Conservation (phyloP, 1,139 yeast species). For the Lodderomyces theae region DNA sequence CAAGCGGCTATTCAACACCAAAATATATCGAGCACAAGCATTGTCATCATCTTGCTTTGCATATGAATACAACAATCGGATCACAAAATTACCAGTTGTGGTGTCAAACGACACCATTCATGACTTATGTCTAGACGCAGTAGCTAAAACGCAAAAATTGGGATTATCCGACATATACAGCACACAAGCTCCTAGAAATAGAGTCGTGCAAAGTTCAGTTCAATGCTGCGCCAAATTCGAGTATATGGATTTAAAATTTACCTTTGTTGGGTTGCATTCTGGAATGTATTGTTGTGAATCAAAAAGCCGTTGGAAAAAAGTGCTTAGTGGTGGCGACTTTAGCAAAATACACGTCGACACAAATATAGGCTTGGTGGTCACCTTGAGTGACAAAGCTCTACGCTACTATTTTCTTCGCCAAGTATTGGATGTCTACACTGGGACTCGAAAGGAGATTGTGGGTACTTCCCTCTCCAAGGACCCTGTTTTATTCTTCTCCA, state of each 20-base stretch:
- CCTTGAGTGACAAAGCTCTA: constrained; percentile 58
- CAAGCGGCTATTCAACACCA: constrained; percentile 41
- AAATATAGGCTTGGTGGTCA: constrained; percentile 54
- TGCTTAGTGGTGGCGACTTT: constrained; percentile 53
- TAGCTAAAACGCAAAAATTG: constrained; percentile 19
- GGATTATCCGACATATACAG: constrained; percentile 33
- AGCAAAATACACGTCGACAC: constrained; percentile 62
- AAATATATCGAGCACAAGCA: constrained; percentile 54
- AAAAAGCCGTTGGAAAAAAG: constrained; percentile 57
- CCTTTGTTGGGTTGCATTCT: constrained; percentile 32
- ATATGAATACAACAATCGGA: constrained; percentile 55
- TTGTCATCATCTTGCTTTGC: constrained; percentile 64
- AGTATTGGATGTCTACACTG: constrained; percentile 39
- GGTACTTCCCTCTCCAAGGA: constrained; percentile 39
- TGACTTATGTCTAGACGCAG: constrained; percentile 23
- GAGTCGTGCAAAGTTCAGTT: constrained; percentile 28
- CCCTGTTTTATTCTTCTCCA: constrained; percentile 49
- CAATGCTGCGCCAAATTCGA: constrained; percentile 27
- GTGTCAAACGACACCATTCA: constrained; percentile 65
- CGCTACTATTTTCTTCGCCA: constrained; percentile 58
- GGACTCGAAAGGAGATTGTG: constrained; percentile 28
- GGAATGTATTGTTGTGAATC: constrained; percentile 51
- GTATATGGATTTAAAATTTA: constrained; percentile 25
- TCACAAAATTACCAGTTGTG: constrained; percentile 57
- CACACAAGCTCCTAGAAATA: constrained; percentile 20